Conservation (phyloP, 139 green algal species). For the Zygnema circumcarinatum region DNA sequence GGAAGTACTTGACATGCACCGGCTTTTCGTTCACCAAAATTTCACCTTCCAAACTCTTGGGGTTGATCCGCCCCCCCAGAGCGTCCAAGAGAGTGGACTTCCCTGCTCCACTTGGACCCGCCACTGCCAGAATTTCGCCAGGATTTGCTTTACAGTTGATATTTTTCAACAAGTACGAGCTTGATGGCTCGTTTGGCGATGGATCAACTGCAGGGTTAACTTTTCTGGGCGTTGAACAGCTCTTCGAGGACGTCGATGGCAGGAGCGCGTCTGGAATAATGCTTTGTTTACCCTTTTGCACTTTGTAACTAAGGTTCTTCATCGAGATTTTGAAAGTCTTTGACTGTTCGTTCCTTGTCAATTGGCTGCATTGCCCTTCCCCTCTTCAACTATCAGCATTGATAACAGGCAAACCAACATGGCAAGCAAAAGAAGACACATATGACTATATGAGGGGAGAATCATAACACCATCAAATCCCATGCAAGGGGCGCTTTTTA, state of each 20-base stretch:
- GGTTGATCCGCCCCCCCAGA: conserved; percentile 48
- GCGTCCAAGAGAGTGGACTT: conserved; percentile 65
- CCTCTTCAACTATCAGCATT: no score
- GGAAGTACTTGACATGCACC: conserved; percentile 39
- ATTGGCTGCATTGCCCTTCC: neutral
- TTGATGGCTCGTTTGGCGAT: neutral
- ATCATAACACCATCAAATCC: no score
- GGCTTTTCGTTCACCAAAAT: conserved; percentile 48
- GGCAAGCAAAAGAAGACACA: no score
- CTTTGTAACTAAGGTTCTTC: conserved; percentile 23
- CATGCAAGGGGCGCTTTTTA: no score
- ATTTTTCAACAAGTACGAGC: neutral
- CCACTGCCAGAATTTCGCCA: conserved; percentile 59
- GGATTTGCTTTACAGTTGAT: neutral
- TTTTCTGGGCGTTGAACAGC: neutral
- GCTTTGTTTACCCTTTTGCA: neutral
- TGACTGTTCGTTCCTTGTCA: neutral
- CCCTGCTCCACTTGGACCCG: conserved; percentile 56
- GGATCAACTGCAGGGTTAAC: neutral
- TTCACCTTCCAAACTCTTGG: conserved; percentile 16
- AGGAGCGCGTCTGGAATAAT: neutral
- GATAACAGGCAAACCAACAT: no score
- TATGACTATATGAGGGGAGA: no score
- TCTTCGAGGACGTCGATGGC: neutral
- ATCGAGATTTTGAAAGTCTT: conserved; percentile 6